Base-by-base conservation (phyloP, 208 protist genomes). In the Trichomonas tenax region DNA sequence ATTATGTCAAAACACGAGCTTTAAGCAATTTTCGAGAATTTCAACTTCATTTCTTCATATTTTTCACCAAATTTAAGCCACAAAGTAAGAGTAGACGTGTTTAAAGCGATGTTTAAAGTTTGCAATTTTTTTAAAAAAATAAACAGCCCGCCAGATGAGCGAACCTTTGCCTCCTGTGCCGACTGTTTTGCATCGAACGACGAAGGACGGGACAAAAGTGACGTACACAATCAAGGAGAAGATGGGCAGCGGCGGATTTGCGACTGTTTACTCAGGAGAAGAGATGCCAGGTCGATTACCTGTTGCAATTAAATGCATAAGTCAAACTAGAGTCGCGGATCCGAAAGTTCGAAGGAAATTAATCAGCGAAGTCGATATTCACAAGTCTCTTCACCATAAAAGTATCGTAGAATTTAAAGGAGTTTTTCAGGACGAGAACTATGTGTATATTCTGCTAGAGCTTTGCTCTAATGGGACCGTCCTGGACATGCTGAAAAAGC, bases 371-470 rank as follows among this genome's bases (percentile, higher is more conserved):
- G 99, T 99, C 96, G 98, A 98, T 38, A 99, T 99, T 96, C 99
- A 99, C 98, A 96, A 97, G 21, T 98, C 98, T 63, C 97, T 99
- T 96, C 97, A 98, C 96, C 99, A 99, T 97, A 97, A 98, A 95
- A 97, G 99, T 97, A 98, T 99, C 96, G 99, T 99, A n/a, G 97
- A 98, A 95, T 99, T 99, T 97, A 96, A 99, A 58, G 97, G 98
- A 93, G 99, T 98, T 97, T 99, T 99, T 97, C 98, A 99, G 96
- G 99, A 99, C 97, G 96, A 98, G 96, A 98, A 98, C 51, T 98
- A 99, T 97, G 98, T 99, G n/a, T 99, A 99, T 97, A 99, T 99
- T 96, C 96, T 99, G 41, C 97, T 99, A 31, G 99, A 99, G 97
- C 97, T 99, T 96, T 99, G 99, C 97, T 63, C 95, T 0, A 95